phyloP scores from a whole-genome alignment of 306 rosid species.

The Cucumis sativus region Cucumber_9930_V3 NC_026660.2:26197001-26197500 shows the following conservation, averaged over 20 bases:
- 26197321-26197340: too few species aligned
- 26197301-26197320: background rate
- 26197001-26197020: constrained; percentile 31
- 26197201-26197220: background rate
- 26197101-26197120: constrained; percentile 39
- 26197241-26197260: background rate
- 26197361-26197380: background rate
- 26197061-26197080: constrained; percentile 24
- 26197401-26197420: background rate
- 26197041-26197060: constrained; percentile 17
- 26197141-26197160: constrained; percentile 24
- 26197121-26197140: constrained; percentile 14
- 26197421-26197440: background rate
- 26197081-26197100: constrained; percentile 35
- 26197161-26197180: background rate
- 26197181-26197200: background rate
- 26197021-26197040: constrained; percentile 29
- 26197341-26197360: background rate
- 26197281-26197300: background rate
- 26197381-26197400: background rate
- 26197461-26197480: background rate
- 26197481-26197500: background rate
- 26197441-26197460: background rate
- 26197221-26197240: background rate
- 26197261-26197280: background rate